phyloP scores from a whole-genome alignment of 805 yeast species.

The Clavispora carvajalis region DNA sequence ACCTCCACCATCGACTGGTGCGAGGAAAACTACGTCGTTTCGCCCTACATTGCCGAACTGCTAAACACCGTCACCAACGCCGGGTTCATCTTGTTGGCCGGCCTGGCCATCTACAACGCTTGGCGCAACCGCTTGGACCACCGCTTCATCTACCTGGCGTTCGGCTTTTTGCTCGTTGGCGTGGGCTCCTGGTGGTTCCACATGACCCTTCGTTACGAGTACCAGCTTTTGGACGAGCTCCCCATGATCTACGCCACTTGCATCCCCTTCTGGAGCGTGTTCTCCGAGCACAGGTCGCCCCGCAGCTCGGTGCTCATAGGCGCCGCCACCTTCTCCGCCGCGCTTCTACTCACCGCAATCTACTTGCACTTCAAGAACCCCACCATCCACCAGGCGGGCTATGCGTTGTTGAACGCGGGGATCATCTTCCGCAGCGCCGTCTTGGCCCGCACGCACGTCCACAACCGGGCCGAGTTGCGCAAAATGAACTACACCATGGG shows the following conservation, averaged over 20 bases:
- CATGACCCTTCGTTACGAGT: slow-evolving; percentile 88
- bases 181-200: slow-evolving; percentile 94
- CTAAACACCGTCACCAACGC: slow-evolving; percentile 80
- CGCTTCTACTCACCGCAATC: slow-evolving; percentile 58
- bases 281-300: slow-evolving; percentile 49
- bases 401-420: slow-evolving; percentile 70
- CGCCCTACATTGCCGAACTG: slow-evolving; percentile 83
- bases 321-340: slow-evolving; percentile 44
- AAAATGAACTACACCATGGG: slow-evolving; percentile 52
- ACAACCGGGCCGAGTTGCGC: slow-evolving; percentile 40
- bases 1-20: slow-evolving; percentile 99
- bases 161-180: slow-evolving; percentile 87
- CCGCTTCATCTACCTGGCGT: slow-evolving; percentile 64
- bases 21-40: slow-evolving; percentile 90
- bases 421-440: slow-evolving; percentile 58
- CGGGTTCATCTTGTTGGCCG: slow-evolving; percentile 48
- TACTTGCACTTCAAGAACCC: slow-evolving; percentile 77
- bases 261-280: slow-evolving; percentile 83
- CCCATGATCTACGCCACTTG: slow-evolving; percentile 99
- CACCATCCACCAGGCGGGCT: slow-evolving; percentile 81
- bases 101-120: slow-evolving; percentile 60
- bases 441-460: slow-evolving; percentile 50
- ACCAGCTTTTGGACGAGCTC: slow-evolving; percentile 87
- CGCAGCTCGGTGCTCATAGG: slow-evolving; percentile 42
- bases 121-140: slow-evolving; percentile 55